These are phyloP conservation scores for Histomonas meleagridis DNA, from an alignment of 208 protist species.

Conservation along the genomic window DNA sequence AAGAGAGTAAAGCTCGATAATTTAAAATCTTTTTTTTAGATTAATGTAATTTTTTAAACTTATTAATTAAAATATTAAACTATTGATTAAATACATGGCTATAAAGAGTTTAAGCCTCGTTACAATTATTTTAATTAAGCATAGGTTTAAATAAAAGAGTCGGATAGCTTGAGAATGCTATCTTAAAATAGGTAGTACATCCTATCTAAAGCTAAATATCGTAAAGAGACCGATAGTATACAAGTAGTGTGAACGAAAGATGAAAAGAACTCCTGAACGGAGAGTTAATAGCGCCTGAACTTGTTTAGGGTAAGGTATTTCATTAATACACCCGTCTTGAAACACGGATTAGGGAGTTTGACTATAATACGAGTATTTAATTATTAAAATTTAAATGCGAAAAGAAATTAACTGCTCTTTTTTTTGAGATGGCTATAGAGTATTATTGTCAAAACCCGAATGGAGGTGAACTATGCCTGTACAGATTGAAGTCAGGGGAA, in stretches of 20 bases:
- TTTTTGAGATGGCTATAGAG: slow-evolving; percentile 52
- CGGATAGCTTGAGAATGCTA: slow-evolving; percentile 61
- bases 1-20: slow-evolving; percentile 52
- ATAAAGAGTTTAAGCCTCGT: slow-evolving; percentile 60
- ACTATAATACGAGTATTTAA: slow-evolving; percentile 55
- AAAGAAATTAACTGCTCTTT: slow-evolving; percentile 58
- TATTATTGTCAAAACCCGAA: slow-evolving; percentile 58
- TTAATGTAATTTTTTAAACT: slow-evolving; percentile 35
- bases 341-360: slow-evolving; percentile 69
- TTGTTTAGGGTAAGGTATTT: slow-evolving; percentile 49
- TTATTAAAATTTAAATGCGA: slow-evolving; percentile 44
- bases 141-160: slow-evolving; percentile 50
- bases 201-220: slow-evolving; percentile 59
- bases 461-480: slow-evolving; percentile 65
- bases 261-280: slow-evolving; percentile 61
- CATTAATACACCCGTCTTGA: slow-evolving; percentile 59
- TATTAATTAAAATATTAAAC: slow-evolving; percentile 14
- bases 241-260: slow-evolving; percentile 65
- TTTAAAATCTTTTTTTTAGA: slow-evolving; percentile 24
- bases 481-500: slow-evolving; percentile 60
- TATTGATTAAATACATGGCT: slow-evolving; percentile 41
- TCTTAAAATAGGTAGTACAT: slow-evolving; percentile 57
- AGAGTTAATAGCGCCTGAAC: slow-evolving; percentile 61
- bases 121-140: slow-evolving; percentile 2
- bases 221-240: slow-evolving; percentile 59